phyloP scores from a whole-genome alignment of 371 early-diverging fungal genomes.

The Coemansia sp. region DNA sequence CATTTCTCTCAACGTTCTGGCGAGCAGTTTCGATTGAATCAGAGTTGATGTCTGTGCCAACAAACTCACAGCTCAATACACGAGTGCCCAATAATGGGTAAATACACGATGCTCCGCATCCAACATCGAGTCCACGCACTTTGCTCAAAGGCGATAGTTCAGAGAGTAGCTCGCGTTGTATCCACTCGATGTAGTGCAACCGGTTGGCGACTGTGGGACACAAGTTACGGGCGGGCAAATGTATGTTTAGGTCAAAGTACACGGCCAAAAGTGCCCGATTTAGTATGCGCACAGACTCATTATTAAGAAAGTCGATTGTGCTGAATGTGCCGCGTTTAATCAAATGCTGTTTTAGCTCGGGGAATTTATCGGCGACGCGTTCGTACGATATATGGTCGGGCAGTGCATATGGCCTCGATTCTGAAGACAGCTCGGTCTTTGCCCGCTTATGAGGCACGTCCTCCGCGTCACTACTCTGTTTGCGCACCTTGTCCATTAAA shows the following conservation, averaged over 20 bases:
- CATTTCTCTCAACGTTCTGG: constrained; percentile 53
- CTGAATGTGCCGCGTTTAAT: not conserved
- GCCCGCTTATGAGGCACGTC: not conserved
- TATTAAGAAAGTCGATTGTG: constrained; percentile 24
- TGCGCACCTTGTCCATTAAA: not conserved
- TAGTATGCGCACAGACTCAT: constrained; percentile 21
- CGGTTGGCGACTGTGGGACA: constrained; percentile 36
- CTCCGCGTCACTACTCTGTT: not conserved
- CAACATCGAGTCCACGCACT: constrained; percentile 29
- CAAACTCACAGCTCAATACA: constrained; percentile 8
- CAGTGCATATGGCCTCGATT: constrained; percentile 1
- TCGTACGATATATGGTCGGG: constrained; percentile 19
- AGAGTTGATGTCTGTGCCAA: constrained; percentile 51
- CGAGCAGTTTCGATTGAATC: constrained; percentile 50
- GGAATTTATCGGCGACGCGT: constrained; percentile 9
- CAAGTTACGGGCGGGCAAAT: constrained; percentile 21
- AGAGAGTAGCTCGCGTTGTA: constrained; percentile 1
- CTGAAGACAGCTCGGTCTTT: not conserved
- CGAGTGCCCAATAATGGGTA: constrained; percentile 38
- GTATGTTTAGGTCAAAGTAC: constrained; percentile 33
- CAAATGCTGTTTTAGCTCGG: constrained; percentile 12
- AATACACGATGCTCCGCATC: constrained; percentile 42
- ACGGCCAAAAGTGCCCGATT: constrained; percentile 28
- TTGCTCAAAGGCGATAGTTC: constrained; percentile 8
- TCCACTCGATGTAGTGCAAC: constrained; percentile 31